These are phyloP conservation scores for Pleurotus cornucopiae DNA, from an alignment of 768 basidiomycete species.

Conservation along the genomic window DNA sequence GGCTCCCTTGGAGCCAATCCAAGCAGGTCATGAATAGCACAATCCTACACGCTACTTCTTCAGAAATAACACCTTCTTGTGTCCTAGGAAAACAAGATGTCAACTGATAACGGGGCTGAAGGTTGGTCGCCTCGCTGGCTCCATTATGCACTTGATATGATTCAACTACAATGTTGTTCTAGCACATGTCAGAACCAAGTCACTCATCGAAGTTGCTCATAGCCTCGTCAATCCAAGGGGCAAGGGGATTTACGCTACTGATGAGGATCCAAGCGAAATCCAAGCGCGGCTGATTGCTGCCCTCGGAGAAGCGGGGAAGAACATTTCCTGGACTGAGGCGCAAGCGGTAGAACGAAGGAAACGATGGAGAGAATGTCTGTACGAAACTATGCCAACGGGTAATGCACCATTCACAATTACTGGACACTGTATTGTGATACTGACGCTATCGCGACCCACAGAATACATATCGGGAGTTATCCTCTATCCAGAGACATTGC, in stretches of 20 bases:
- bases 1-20: too few relatives aligned
- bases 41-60: too few relatives aligned
- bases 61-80: too few relatives aligned
- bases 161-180: too few relatives aligned
- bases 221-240: constrained; percentile 43
- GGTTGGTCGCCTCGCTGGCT: too few relatives aligned
- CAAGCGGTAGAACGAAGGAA: constrained; percentile 34
- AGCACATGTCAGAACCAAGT: background rate
- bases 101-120: too few relatives aligned
- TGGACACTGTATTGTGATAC: background rate
- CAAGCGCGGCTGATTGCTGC: constrained; percentile 33
- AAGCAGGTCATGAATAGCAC: too few relatives aligned
- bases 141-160: too few relatives aligned
- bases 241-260: constrained; percentile 52
- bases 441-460: constrained; percentile 10
- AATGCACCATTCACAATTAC: constrained; percentile 6
- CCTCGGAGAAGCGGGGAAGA: constrained; percentile 19
- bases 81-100: too few relatives aligned
- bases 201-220: constrained; percentile 39
- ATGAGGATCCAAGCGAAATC: constrained; percentile 43
- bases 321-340: constrained; percentile 25
- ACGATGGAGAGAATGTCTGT: constrained; percentile 41
- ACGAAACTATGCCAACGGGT: constrained; percentile 38
- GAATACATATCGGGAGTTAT: constrained; percentile 51
- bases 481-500: constrained; percentile 43